Conservation (phyloP, 257 asterid genomes). For the Coffea canephora region DNA sequence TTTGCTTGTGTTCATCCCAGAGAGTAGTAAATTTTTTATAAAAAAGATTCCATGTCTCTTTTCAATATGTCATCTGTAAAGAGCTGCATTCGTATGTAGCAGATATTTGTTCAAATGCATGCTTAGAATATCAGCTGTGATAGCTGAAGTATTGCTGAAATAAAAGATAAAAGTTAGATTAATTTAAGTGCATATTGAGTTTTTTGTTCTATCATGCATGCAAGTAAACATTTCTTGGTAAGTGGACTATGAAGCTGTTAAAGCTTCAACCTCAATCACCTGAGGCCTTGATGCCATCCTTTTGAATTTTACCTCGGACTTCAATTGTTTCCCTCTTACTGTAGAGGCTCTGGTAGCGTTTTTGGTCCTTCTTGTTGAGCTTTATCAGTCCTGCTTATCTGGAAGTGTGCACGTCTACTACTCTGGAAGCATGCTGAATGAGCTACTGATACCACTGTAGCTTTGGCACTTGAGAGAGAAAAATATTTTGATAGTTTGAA, state of each 20-base stretch:
- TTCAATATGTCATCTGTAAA: conserved; percentile 1
- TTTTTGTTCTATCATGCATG: conserved; percentile 6
- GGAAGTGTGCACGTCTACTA: background rate
- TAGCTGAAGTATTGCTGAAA: conserved; percentile 7
- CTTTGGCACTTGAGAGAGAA: no score
- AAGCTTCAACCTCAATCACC: no score
- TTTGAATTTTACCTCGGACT: background rate
- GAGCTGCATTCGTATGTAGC: background rate
- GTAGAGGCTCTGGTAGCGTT: background rate
- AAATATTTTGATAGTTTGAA: no score
- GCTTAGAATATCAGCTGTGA: background rate
- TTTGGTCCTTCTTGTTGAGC: background rate
- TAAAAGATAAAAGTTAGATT: background rate
- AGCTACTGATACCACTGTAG: no score
- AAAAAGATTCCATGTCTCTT: no score
- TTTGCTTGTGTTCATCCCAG: no score
- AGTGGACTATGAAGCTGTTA: background rate
- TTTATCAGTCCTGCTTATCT: background rate
- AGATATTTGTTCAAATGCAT: background rate
- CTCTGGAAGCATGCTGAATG: no score
- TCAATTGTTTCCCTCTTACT: background rate
- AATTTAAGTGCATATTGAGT: background rate
- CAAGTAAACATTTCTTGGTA: conserved; percentile 2
- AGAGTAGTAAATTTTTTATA: no score
- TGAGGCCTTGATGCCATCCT: background rate